Percentiles rank a stretch among this genome's conserved stretches.
These are phyloP conservation scores for Umbelopsis isabellina DNA, from an alignment of 192 early-diverging fungal species.

Conservation along the genomic window DNA sequence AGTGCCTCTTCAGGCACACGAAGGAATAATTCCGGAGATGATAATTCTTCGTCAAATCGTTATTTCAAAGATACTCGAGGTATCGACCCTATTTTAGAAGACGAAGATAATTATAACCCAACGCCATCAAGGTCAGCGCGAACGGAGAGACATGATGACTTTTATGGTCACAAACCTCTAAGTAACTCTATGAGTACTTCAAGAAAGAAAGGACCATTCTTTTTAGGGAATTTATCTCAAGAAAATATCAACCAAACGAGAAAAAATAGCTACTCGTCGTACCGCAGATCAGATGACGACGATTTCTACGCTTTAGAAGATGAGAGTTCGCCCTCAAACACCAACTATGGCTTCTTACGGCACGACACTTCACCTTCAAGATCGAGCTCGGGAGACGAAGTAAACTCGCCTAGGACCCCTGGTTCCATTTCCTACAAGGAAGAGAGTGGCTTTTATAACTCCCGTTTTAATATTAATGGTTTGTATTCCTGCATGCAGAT, in stretches of 20 bases:
- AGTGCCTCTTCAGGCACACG: neutral
- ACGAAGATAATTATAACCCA: slow-evolving; percentile 1
- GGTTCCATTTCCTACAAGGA: neutral
- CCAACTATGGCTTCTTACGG: neutral
- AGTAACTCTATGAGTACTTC: neutral
- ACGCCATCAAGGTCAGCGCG: neutral
- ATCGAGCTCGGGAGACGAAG: slow-evolving; percentile 12
- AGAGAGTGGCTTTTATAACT: neutral
- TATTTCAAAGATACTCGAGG: slow-evolving; percentile 1
- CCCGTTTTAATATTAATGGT: slow-evolving; percentile 8
- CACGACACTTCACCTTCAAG: slow-evolving; percentile 4
- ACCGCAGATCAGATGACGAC: neutral
- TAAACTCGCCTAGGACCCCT: slow-evolving; percentile 10
- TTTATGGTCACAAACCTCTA: neutral
- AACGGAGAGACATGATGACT: neutral
- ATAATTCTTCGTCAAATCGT: neutral
- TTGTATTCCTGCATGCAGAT: slow-evolving; percentile 1
- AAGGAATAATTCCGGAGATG: slow-evolving; percentile 5
- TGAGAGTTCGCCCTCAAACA: neutral
- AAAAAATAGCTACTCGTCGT: slow-evolving; percentile 15
- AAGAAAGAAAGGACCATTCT: neutral
- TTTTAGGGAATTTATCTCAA: slow-evolving; percentile 15
- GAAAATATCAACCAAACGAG: neutral
- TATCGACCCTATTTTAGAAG: slow-evolving; percentile 20
- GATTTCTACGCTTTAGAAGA: slow-evolving; percentile 1